Percentiles rank a stretch among this genome's conserved stretches.
Conservation (phyloP, 768 basidiomycete genomes). For the Tulasnella sp. region DNA sequence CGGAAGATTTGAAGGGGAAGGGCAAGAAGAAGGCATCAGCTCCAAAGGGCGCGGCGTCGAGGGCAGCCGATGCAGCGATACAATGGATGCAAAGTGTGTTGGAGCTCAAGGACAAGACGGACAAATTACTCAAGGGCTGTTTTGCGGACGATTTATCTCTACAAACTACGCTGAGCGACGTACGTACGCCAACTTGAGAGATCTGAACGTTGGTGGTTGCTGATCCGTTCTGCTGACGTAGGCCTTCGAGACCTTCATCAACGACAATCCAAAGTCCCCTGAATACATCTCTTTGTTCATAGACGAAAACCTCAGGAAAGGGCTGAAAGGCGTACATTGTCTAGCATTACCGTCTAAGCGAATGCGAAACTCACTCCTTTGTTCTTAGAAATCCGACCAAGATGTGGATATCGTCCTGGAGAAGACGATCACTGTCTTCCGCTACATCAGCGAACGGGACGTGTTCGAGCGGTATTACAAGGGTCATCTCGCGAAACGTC, state of each 20-base stretch:
- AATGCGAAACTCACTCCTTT: background rate
- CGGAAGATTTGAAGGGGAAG: slow-evolving; percentile 35
- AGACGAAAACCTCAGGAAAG: slow-evolving; percentile 90
- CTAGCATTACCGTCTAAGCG: background rate
- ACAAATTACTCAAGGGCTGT: slow-evolving; percentile 55
- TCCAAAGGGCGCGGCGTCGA: slow-evolving; percentile 23
- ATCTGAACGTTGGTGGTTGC: background rate
- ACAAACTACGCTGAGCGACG: slow-evolving; percentile 77
- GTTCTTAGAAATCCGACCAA: slow-evolving; percentile 76
- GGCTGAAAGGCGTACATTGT: slow-evolving; percentile 74
- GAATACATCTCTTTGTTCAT: slow-evolving; percentile 96
- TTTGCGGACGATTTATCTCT: slow-evolving; percentile 65
- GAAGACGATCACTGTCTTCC: slow-evolving; percentile 93
- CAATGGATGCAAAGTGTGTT: slow-evolving; percentile 92
- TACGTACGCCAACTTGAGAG: slow-evolving; percentile 26
- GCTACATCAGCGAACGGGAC: slow-evolving; percentile 90
- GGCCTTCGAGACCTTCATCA: slow-evolving; percentile 91
- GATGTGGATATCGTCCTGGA: slow-evolving; percentile 86
- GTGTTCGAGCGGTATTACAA: slow-evolving; percentile 98
- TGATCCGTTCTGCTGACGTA: slow-evolving; percentile 24
- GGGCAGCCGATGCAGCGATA: slow-evolving; percentile 52
- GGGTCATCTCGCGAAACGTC: slow-evolving; percentile 83
- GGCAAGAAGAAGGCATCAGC: slow-evolving; percentile 36
- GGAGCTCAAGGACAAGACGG: slow-evolving; percentile 85
- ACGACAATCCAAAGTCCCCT: slow-evolving; percentile 72